phyloP scores from a whole-genome alignment of 345 rosid genomes.

The Geranium rotundifolium region DNA sequence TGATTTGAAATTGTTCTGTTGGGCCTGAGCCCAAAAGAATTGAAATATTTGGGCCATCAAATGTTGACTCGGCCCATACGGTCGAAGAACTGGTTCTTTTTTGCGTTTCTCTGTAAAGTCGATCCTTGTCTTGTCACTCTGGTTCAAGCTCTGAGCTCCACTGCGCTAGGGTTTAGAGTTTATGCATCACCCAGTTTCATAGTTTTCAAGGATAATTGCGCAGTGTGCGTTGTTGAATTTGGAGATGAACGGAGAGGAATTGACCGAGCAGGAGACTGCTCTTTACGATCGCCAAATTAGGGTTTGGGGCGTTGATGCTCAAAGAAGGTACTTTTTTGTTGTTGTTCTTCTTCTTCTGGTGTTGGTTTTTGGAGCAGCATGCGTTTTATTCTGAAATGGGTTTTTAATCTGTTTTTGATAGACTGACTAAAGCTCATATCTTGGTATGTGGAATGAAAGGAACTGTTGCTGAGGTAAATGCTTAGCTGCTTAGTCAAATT shows the following conservation, averaged over 20 bases:
- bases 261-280: conserved; percentile 95
- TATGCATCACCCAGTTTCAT: not conserved
- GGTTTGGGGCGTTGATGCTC: conserved; percentile 99
- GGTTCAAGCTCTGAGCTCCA: not conserved
- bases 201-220: not conserved
- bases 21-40: no score
- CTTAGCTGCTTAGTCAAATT: not conserved
- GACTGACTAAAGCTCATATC: conserved; percentile 72
- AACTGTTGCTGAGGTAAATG: conserved; percentile 65
- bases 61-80: no score
- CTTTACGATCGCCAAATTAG: conserved; percentile 89
- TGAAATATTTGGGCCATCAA: no score
- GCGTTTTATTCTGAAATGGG: not conserved
- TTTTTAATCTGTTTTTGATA: conserved; percentile 9
- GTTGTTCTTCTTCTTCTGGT: not conserved
- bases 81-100: no score
- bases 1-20: no score
- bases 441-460: conserved; percentile 81
- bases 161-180: not conserved
- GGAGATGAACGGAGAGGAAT: conserved; percentile 73
- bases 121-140: no score
- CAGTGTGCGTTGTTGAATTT: conserved; percentile 7
- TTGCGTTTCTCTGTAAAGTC: no score
- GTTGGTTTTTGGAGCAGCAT: not conserved
- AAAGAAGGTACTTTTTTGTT: conserved; percentile 67